A percentile compares a stretch with the other conserved stretches of the same genome.
Conservation (phyloP, 139 green algal species). For the Chlamydomonas applanata region DNA sequence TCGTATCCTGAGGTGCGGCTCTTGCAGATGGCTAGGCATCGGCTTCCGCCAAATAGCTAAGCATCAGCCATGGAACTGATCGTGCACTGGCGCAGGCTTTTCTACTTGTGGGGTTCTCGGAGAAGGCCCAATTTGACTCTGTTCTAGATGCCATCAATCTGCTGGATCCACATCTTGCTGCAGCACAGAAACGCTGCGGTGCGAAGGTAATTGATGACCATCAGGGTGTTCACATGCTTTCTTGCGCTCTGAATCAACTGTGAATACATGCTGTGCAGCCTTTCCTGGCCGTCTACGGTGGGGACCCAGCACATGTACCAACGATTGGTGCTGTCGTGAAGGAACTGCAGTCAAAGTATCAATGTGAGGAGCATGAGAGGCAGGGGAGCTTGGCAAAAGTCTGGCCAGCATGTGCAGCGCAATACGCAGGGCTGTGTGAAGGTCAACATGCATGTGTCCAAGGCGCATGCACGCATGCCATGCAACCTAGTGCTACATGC, state of each 20-base stretch:
- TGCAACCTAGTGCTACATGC: too few relatives aligned
- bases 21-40: not conserved
- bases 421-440: too few relatives aligned
- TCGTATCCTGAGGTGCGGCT: not conserved
- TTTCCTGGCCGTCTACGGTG: constrained; percentile 9
- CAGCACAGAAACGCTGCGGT: constrained; percentile 1
- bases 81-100: not conserved
- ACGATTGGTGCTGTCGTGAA: constrained; percentile 11
- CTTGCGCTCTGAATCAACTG: not conserved
- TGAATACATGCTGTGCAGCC: not conserved
- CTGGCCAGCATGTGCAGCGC: too few relatives aligned
- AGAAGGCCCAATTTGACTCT: constrained; percentile 9
- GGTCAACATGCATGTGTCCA: too few relatives aligned
- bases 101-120: constrained; percentile 2
- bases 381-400: too few relatives aligned
- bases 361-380: not conserved
- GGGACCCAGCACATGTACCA: constrained; percentile 11
- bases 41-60: not conserved
- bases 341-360: not conserved
- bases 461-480: too few relatives aligned
- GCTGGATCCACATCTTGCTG: not conserved
- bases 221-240: not conserved
- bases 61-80: too few relatives aligned
- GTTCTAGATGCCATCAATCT: not conserved
- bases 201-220: not conserved